Percentiles rank a stretch among this genome's conserved stretches.
These are phyloP conservation scores for Pouteria campechiana DNA, from an alignment of 179 eudicot species.

Conservation along the genomic window DNA sequence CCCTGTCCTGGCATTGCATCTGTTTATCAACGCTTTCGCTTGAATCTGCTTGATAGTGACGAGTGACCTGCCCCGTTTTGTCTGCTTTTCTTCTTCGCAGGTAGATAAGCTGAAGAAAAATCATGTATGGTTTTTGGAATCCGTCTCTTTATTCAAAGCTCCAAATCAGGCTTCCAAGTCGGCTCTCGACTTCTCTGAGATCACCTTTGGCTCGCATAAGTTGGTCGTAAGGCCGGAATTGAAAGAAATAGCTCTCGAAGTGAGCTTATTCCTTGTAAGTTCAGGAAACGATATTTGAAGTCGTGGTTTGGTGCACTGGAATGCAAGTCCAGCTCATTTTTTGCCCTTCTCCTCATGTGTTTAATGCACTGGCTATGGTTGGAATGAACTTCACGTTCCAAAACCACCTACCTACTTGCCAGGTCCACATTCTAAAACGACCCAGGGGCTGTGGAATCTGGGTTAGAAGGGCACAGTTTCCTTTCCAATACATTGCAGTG, in stretches of 20 bases:
- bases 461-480: too few species aligned
- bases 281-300: too few species aligned
- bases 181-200: slow-evolving; percentile 45
- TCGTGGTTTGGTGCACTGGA: too few species aligned
- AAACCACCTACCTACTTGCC: too few species aligned
- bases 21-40: not conserved
- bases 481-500: too few species aligned
- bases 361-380: too few species aligned
- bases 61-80: not conserved
- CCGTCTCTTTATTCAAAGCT: slow-evolving; percentile 51
- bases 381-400: too few species aligned
- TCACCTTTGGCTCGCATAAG: slow-evolving; percentile 50
- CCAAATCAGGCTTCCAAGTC: slow-evolving; percentile 58
- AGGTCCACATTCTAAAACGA: too few species aligned
- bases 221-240: slow-evolving; percentile 46
- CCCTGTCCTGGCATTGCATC: not conserved
- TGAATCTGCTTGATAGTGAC: not conserved
- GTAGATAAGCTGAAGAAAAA: slow-evolving; percentile 60
- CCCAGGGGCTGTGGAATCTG: too few species aligned
- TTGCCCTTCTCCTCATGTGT: too few species aligned
- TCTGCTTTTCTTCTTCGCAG: slow-evolving; percentile 15
- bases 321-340: too few species aligned
- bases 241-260: slow-evolving; percentile 62
- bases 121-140: slow-evolving; percentile 75
- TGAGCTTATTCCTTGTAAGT: slow-evolving; percentile 56